These are phyloP conservation scores for Aspergillus haitiensis DNA, from an alignment of 495 filamentous ascomycete genomes.

Conservation along the genomic window DNA sequence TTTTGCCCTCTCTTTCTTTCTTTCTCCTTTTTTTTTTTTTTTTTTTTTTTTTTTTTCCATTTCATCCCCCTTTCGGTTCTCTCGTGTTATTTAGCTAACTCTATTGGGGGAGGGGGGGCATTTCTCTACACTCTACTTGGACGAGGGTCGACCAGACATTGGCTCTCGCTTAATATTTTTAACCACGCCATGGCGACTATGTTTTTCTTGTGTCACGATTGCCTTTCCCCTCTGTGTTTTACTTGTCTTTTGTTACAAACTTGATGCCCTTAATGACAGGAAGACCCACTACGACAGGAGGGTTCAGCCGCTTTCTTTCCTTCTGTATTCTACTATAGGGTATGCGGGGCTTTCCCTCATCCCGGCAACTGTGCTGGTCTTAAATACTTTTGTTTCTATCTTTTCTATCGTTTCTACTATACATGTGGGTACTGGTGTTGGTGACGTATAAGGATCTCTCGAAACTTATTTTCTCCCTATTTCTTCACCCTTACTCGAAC, in stretches of 20 bases:
- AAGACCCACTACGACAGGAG: conserved; percentile 10
- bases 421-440: conserved; percentile 12
- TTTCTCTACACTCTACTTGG: background rate
- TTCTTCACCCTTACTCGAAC: conserved; percentile 8
- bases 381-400: too few relatives aligned
- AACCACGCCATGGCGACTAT: background rate
- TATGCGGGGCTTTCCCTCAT: background rate
- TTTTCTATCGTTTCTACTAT: background rate
- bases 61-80: too few relatives aligned
- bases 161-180: conserved; percentile 3
- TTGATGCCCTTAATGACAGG: conserved; percentile 18
- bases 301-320: background rate
- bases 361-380: too few relatives aligned
- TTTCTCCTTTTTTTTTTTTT: background rate
- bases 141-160: background rate
- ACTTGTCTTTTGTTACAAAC: conserved; percentile 3
- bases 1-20: background rate
- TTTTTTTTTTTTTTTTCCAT: too few relatives aligned
- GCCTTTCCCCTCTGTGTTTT: conserved; percentile 14
- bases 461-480: conserved; percentile 23
- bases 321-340: background rate
- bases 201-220: conserved; percentile 12
- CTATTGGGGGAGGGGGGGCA: too few relatives aligned
- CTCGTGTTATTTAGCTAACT: too few relatives aligned
- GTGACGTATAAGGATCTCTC: conserved; percentile 3